Conservation (phyloP, 371 early-diverging fungal genomes). For the Apophysomyces elegans region DNA sequence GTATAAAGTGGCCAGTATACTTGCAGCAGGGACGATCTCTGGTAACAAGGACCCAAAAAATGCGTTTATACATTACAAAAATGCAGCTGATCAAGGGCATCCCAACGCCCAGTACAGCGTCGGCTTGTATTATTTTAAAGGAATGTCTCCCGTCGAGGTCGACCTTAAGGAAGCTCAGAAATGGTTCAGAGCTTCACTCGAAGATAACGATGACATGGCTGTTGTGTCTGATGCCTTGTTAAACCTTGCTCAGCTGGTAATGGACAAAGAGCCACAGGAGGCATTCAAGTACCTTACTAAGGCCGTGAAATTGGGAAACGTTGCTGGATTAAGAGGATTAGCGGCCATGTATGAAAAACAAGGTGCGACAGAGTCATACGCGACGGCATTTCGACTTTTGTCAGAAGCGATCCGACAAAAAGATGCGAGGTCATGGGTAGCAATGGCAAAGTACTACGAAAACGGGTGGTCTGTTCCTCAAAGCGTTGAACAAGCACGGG, state of each 20-base stretch:
- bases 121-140: slow-evolving; percentile 55
- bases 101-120: slow-evolving; percentile 30
- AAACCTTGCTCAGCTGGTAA: slow-evolving; percentile 28
- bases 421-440: slow-evolving; percentile 22
- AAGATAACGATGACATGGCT: slow-evolving; percentile 26
- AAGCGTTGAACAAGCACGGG: slow-evolving; percentile 22
- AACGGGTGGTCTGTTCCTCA: slow-evolving; percentile 21
- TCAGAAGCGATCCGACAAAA: slow-evolving; percentile 45
- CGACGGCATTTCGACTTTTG: slow-evolving; percentile 77
- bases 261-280: slow-evolving; percentile 18
- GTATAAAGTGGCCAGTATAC: slow-evolving; percentile 40
- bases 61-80: slow-evolving; percentile 54
- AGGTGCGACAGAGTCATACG: slow-evolving; percentile 42
- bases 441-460: slow-evolving; percentile 35
- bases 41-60: slow-evolving; percentile 42
- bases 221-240: slow-evolving; percentile 41
- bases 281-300: slow-evolving; percentile 33
- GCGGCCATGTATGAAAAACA: slow-evolving; percentile 51
- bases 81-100: slow-evolving; percentile 42
- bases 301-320: slow-evolving; percentile 47
- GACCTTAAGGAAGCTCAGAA: slow-evolving; percentile 35
- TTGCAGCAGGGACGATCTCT: slow-evolving; percentile 49
- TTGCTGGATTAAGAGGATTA: slow-evolving; percentile 45
- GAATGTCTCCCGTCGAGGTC: slow-evolving; percentile 30
- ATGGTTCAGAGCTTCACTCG: slow-evolving; percentile 34